Evolutionary conservation across 108 stramenopile species (phyloP), one percentile per base, ranked within the genome.

Genomic region (Cyclotella cryptica): DNA sequence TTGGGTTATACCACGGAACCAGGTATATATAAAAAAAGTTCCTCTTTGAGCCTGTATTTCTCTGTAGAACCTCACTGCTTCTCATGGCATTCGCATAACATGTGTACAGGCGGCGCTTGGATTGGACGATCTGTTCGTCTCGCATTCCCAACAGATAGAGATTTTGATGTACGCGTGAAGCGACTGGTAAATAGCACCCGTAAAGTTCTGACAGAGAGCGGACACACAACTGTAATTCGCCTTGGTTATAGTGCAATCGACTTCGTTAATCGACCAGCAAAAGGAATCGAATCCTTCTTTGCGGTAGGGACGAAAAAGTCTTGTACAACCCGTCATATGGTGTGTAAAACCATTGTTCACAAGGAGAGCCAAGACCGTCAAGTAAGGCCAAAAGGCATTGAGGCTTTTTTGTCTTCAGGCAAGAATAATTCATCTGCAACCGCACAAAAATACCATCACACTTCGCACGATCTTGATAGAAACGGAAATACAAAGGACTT

Each of bases 1-100:
- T 78, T 96, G 12, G 86, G 89, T 21, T 96, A 93, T 61, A 84
- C 85, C 3, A 72, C 83, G 29, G 74, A 71, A 18, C 63, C 69
- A 19, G 82, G 71, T 47, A 30, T 46, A 2, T 41, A 42, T 55
- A 19, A n/a, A 69, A 60, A 24, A 64, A 51, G 10, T 24, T 28
- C 29, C 19, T 42, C 3, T 30, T 42, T 3, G 58, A 42, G 21
- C 66, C 18, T 78, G 57, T 29, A 49, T 10, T 35, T 11, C 15
- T 53, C 47, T 26, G 59, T 51, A 12, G 59, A 54, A 69, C 80
- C 72, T 24, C 42, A 77, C 22, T 71, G 62, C 41, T 65, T 68
- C 27, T 43, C 8, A 18, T 72, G 43, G 45, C 52, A 10, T 75
- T 66, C 44, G 24, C n/a, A 66, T 76, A 44, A 78, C 77, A 17